These are phyloP conservation scores for Mycena vitilis DNA, from an alignment of 768 basidiomycete species.

Conservation along the genomic window DNA sequence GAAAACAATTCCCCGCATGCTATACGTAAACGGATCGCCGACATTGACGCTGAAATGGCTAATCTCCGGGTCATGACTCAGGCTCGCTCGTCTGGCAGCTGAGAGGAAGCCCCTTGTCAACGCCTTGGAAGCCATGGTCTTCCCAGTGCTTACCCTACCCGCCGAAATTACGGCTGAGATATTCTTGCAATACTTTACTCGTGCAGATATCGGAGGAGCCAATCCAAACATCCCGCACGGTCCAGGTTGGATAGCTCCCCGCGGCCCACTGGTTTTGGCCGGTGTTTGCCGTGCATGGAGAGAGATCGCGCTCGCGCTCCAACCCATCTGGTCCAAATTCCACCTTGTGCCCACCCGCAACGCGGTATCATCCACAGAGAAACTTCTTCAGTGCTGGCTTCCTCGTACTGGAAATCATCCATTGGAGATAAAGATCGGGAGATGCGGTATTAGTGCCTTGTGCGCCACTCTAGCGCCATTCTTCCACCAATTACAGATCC, in stretches of 20 bases:
- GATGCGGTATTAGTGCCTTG: background rate
- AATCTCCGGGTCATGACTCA: background rate
- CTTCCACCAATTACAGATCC: background rate
- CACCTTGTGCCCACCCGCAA: background rate
- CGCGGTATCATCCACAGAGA: background rate
- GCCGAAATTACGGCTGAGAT: slow-evolving; percentile 5
- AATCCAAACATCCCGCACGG: background rate
- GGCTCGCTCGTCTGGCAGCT: background rate
- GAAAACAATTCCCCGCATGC: background rate
- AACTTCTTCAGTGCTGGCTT: slow-evolving; percentile 8
- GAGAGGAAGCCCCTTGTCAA: background rate
- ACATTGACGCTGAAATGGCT: slow-evolving; percentile 13
- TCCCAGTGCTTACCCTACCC: slow-evolving; percentile 4
- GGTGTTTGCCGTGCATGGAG: slow-evolving; percentile 3
- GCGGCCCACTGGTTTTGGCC: slow-evolving; percentile 14
- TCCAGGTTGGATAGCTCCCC: background rate
- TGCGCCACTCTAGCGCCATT: background rate
- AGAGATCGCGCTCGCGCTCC: background rate
- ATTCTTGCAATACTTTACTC: slow-evolving; percentile 7
- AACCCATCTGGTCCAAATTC: slow-evolving; percentile 4
- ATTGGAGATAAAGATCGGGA: background rate
- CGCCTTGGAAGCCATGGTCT: background rate
- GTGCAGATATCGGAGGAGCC: background rate
- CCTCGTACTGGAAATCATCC: slow-evolving; percentile 11
- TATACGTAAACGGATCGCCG: slow-evolving; percentile 11